Conservation (phyloP, 2,329 filamentous ascomycete genomes). For the Aspergillus sergii region DNA sequence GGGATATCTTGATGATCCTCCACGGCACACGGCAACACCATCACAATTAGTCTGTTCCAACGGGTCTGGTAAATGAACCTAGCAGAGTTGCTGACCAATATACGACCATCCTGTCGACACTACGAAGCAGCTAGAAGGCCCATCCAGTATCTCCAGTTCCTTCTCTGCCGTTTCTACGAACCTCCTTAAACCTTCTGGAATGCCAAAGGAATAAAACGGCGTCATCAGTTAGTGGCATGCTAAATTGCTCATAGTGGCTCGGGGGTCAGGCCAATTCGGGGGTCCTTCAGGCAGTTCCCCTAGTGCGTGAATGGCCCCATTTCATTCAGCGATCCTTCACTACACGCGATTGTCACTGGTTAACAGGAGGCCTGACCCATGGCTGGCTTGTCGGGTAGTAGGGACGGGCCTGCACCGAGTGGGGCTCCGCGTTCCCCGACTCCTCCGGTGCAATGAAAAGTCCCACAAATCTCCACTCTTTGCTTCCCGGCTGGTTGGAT, state of each 20-base stretch:
- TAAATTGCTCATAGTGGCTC: slow-evolving; percentile 5
- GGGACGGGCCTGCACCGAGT: slow-evolving; percentile 26
- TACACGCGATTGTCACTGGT: slow-evolving; percentile 6
- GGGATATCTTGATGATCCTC: slow-evolving; percentile 21
- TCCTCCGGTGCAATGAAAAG: slow-evolving; percentile 16
- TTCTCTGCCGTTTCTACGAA: slow-evolving; percentile 11
- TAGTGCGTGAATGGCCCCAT: slow-evolving; percentile 6
- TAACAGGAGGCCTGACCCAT: slow-evolving; percentile 6
- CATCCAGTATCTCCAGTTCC: slow-evolving; percentile 9
- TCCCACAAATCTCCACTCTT: slow-evolving; percentile 16
- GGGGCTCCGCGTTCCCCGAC: slow-evolving; percentile 31
- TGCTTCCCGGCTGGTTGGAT: slow-evolving; percentile 19
- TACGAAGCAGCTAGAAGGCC: slow-evolving; percentile 3
- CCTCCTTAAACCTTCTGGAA: slow-evolving; percentile 28
- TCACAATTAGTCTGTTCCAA: slow-evolving; percentile 8
- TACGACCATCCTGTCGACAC: not conserved
- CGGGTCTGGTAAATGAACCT: not conserved
- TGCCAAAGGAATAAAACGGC: slow-evolving; percentile 17
- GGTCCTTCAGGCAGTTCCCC: not conserved
- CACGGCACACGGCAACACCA: slow-evolving; percentile 8
- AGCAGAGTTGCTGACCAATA: not conserved
- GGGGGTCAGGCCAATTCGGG: not conserved
- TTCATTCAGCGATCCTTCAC: not conserved
- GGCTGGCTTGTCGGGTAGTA: slow-evolving; percentile 17
- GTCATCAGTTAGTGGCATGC: slow-evolving; percentile 12